Evolutionary conservation across 78 protist species (phyloP).

Genomic region (Dictyostelium firmibasis): DNA sequence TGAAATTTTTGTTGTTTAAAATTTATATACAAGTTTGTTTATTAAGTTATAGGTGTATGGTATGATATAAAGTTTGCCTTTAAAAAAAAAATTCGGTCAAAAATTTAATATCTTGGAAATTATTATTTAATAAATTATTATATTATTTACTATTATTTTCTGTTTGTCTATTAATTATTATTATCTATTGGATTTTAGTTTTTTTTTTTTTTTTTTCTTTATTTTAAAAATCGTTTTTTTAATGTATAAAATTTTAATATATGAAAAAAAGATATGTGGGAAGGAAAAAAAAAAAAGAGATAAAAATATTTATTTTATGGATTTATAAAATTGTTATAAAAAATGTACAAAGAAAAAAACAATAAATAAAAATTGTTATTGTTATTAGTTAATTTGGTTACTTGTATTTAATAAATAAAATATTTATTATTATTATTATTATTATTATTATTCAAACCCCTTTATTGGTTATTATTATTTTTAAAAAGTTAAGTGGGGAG

Average conservation of each 20-base stretch:
- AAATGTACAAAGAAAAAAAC: neutral
- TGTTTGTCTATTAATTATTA: neutral
- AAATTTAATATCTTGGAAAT: neutral
- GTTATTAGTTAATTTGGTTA: neutral
- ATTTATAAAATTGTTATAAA: neutral
- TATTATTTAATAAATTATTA: neutral
- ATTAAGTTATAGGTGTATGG: neutral
- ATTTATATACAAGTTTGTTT: neutral
- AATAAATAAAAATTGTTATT: neutral
- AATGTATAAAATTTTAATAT: neutral
- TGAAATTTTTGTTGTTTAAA: neutral
- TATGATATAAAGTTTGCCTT: constrained; percentile 14
- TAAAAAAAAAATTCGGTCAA: constrained; percentile 38
- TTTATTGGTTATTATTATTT: neutral
- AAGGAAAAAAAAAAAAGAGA: neutral
- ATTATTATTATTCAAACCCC: neutral
- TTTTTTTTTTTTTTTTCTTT: neutral
- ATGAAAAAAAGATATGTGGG: neutral
- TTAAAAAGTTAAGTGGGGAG: neutral
- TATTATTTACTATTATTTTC: neutral
- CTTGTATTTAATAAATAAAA: neutral
- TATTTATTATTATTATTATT: no score
- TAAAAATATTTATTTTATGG: neutral
- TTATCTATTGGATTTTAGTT: neutral
- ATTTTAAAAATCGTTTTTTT: neutral